phyloP scores from a whole-genome alignment of 2,329 filamentous ascomycete genomes.

The Phyllosticta citrichinensis region DNA sequence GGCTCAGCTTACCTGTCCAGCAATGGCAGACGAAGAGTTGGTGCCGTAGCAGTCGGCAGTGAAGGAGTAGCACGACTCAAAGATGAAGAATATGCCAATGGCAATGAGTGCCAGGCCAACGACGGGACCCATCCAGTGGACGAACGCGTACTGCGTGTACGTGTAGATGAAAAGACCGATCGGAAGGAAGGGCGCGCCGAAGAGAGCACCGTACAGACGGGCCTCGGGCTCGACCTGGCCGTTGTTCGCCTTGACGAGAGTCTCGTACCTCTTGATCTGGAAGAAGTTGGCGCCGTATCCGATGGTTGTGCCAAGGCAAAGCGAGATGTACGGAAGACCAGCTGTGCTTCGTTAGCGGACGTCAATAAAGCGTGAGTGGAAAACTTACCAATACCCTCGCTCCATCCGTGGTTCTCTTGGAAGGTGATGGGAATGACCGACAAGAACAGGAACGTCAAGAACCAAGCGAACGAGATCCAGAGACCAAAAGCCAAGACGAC shows the following conservation, averaged over 20 bases:
- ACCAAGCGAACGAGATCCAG: slow-evolving; percentile 46
- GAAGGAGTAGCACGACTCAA: slow-evolving; percentile 38
- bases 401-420: slow-evolving; percentile 43
- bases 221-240: slow-evolving; percentile 33
- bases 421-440: slow-evolving; percentile 43
- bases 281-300: slow-evolving; percentile 41
- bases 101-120: slow-evolving; percentile 42
- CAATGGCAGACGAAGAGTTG: slow-evolving; percentile 34
- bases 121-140: slow-evolving; percentile 41
- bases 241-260: slow-evolving; percentile 27
- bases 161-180: slow-evolving; percentile 44
- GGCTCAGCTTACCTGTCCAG: slow-evolving; percentile 28
- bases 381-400: slow-evolving; percentile 32
- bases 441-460: slow-evolving; percentile 45
- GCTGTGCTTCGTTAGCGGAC: slow-evolving; percentile 12
- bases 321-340: slow-evolving; percentile 43
- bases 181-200: slow-evolving; percentile 37
- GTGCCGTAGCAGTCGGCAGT: slow-evolving; percentile 45
- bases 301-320: slow-evolving; percentile 39
- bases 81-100: slow-evolving; percentile 45
- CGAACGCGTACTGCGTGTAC: slow-evolving; percentile 42
- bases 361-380: neutral
- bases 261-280: slow-evolving; percentile 42
- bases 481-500: slow-evolving; percentile 42
- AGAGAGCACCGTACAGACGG: slow-evolving; percentile 42